A percentile compares a stretch with the other conserved stretches of the same genome.
Conservation (phyloP, 352 stramenopile genomes). For the Thalassiosira ordinaria region DNA sequence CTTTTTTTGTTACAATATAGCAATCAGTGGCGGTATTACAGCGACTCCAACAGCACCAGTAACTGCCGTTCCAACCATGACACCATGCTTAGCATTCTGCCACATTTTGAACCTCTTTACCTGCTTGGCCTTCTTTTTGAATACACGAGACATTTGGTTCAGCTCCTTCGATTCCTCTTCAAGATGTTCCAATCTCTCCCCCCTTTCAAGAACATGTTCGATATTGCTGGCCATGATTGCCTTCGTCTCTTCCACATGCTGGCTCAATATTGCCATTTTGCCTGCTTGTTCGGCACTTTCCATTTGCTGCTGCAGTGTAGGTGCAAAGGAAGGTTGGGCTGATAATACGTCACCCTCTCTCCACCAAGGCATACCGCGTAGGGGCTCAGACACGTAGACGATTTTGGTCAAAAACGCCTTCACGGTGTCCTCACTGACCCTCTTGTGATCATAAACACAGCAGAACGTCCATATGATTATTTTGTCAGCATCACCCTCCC, state of each 20-base stretch:
- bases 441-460: constrained; percentile 65
- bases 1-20: constrained; percentile 62
- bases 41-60: constrained; percentile 65
- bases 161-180: constrained; percentile 54
- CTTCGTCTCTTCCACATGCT: constrained; percentile 64
- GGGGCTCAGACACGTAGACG: constrained; percentile 60
- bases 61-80: constrained; percentile 68
- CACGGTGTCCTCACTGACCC: constrained; percentile 40
- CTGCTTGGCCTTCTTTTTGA: constrained; percentile 72
- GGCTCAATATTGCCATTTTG: constrained; percentile 58
- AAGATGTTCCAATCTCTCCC: constrained; percentile 65
- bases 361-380: constrained; percentile 60
- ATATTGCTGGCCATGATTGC: constrained; percentile 78
- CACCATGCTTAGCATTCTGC: constrained; percentile 80
- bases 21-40: constrained; percentile 69
- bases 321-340: constrained; percentile 71
- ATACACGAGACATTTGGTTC: constrained; percentile 66
- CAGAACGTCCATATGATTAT: constrained; percentile 66
- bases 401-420: constrained; percentile 79
- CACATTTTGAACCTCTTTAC: constrained; percentile 68
- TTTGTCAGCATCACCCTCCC: constrained; percentile 1
- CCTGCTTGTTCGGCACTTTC: constrained; percentile 59
- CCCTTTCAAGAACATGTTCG: constrained; percentile 62
- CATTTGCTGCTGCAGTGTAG: constrained; percentile 76
- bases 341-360: constrained; percentile 48